Percentiles rank a stretch among this genome's conserved stretches.
phyloP scores from a whole-genome alignment of 2,329 filamentous ascomycete genomes.

The Coleophoma eucalyptorum region DNA sequence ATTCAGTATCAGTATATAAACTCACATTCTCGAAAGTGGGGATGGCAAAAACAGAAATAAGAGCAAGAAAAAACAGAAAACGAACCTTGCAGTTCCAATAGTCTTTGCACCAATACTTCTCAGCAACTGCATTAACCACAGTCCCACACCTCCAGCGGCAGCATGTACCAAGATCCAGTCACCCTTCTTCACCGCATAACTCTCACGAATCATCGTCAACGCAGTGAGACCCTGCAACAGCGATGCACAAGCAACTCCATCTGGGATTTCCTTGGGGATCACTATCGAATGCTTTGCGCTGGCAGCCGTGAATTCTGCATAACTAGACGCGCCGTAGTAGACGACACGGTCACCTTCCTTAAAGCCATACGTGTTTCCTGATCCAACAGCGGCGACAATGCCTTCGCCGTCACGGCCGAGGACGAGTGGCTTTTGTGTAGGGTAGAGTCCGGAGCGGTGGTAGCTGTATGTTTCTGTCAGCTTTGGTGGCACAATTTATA shows the following conservation, averaged over 20 bases:
- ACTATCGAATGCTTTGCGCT: conserved; percentile 46
- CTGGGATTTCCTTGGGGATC: conserved; percentile 58
- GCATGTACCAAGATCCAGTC: conserved; percentile 85
- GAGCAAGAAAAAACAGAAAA: neutral
- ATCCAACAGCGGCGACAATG: conserved; percentile 59
- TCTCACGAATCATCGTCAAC: conserved; percentile 73
- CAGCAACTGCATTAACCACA: conserved; percentile 73
- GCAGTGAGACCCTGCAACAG: conserved; percentile 83
- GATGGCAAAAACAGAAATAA: neutral
- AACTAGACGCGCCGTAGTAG: conserved; percentile 54
- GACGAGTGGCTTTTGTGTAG: conserved; percentile 65
- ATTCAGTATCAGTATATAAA: neutral
- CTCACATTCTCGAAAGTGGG: too few relatives aligned
- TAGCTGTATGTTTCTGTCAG: conserved; percentile 45
- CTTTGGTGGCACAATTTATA: neutral
- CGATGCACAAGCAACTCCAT: conserved; percentile 62
- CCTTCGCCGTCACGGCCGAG: conserved; percentile 80
- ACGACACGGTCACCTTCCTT: conserved; percentile 67
- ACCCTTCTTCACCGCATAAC: conserved; percentile 64
- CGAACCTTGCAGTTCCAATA: conserved; percentile 67
- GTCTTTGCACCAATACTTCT: conserved; percentile 68
- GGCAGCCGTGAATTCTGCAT: conserved; percentile 53
- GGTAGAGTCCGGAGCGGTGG: conserved; percentile 82
- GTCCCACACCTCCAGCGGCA: conserved; percentile 77
- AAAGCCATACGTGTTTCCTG: conserved; percentile 48